phyloP scores from a whole-genome alignment of 257 asterid genomes.

The Scutellaria galericulata region DNA sequence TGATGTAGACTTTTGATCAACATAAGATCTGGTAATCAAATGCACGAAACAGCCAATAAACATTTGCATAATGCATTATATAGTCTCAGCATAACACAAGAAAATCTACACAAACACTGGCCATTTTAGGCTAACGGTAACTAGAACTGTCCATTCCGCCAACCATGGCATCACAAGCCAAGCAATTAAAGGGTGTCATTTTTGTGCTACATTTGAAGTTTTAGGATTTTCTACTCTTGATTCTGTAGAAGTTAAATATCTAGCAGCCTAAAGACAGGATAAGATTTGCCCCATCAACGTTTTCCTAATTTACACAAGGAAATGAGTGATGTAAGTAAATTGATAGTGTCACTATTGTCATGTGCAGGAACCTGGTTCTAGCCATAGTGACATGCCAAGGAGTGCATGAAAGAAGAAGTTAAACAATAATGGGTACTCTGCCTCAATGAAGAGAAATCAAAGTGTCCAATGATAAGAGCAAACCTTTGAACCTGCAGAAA shows the following conservation, averaged over 20 bases:
- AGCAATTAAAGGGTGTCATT: neutral
- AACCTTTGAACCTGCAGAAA: conserved; percentile 83
- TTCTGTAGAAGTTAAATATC: neutral
- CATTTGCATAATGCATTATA: neutral
- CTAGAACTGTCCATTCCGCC: neutral
- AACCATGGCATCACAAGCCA: neutral
- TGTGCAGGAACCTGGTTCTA: conserved; percentile 10
- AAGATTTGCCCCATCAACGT: neutral
- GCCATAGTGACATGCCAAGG: neutral
- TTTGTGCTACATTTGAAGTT: neutral
- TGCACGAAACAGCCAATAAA: conserved; percentile 6
- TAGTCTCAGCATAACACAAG: neutral
- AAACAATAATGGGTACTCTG: neutral
- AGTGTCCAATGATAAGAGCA: conserved; percentile 31
- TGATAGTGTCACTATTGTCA: neutral
- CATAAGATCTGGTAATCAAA: conserved; percentile 5
- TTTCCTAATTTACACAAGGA: conserved; percentile 7
- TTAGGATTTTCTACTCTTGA: neutral
- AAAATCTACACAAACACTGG: neutral
- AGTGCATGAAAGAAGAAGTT: neutral
- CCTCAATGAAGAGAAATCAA: conserved; percentile 22
- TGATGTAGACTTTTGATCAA: neutral
- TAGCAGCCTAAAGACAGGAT: neutral
- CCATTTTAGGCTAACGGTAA: neutral
- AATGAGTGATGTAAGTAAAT: conserved; percentile 24